Evolutionary conservation across 305 asterid genomes (phyloP), one percentile per base, ranked within the genome.

Genomic region (Petunia hybrid): DNA sequence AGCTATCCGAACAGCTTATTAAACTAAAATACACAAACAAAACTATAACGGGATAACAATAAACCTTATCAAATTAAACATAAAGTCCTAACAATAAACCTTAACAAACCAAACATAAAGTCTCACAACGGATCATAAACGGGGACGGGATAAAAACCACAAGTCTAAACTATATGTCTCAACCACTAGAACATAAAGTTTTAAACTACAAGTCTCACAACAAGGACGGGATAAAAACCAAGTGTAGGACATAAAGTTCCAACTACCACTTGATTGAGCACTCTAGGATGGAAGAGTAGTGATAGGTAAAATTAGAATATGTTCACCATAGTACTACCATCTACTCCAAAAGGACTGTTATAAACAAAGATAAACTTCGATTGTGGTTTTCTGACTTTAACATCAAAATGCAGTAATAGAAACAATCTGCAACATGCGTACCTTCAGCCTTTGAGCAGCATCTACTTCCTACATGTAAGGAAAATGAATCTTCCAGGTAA

Each of bases 371-470:
- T 9, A 53, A 35, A 62, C 42, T 56, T 42, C 63, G 41, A 36
- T 63, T 10, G 5, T 36, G 43, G 45, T 36, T 36, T 63, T 63
- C 43, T 9, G 41, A 63, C 45, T 61, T 63, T 35, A 67, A 55
- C 39, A 56, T 12, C 31, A 55, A 57, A 62, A 57, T 45, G 36
- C 56, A 38, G 62, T 12, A 70, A 13, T 12, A 57, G 39, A 57
- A 76, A 77, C 55, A 85, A 80, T 85, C 67, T 60, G 66, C 69
- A 74, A 76, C 78, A 76, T 83, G 81, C 89, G 76, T 84, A 94
- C 99, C 99, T 94, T 91, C 87, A 96, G 86, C 86, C 89, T 90
- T 83, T 83, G 83, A 82, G 97, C 92, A 82, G 98, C 91, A 81
- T 96, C 97, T 68, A 86, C 85, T 89, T 96, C 99, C 99, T 96